Base-by-base conservation (phyloP, 345 rosid species). In the Camelina sativa region DNA sequence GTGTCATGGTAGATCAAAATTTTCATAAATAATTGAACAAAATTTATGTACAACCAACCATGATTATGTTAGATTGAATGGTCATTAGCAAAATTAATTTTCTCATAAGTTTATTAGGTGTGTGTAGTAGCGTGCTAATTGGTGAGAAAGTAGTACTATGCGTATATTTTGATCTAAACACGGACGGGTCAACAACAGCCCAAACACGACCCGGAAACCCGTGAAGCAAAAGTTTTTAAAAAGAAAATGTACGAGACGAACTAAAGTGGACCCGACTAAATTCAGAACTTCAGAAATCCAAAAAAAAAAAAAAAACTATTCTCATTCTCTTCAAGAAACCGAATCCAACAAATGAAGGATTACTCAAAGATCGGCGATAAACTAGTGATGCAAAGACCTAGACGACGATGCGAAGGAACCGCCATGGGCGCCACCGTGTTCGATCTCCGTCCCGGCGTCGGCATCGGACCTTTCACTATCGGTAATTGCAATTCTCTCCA, bases 401-500 rank as follows among this genome's bases (percentile, higher is more conserved):
- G 89, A 34, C 87, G 91, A 62, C 96, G 97, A 59, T 92, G 89
- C 72, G 99, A 95, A 82, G 97, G 99, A 80, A 89, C 97, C 8
- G 97, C 99, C 71, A 94, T 91, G 97, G 97, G 99, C 57, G 89
- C 90, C 75, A 89, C 91, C 76, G 90, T 84, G 28, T 90, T 95
- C 83, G 99, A 95, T 83, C 97, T 95, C 82, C 91, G 88, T 0
- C 97, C 97, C 34, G 97, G 99, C 57, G 81, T 82, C 51, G 97
- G 97, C 16, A 85, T 92, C 85, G 97, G 99, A 11, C 96, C 97
- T 37, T 95, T 95, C 76, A 75, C 87, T 15, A 86, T 95, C 78
- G 97, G 99, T 94, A 86, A 35, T 37, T 62, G 68, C 65, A 37
- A 41, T 54, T 54, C 37, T 61, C 56, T 38, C 65, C 2, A 20